A percentile compares a stretch with the other conserved stretches of the same genome.
Evolutionary conservation across 352 stramenopile species (phyloP).

Genomic region (Phytopythium kandeliae): DNA sequence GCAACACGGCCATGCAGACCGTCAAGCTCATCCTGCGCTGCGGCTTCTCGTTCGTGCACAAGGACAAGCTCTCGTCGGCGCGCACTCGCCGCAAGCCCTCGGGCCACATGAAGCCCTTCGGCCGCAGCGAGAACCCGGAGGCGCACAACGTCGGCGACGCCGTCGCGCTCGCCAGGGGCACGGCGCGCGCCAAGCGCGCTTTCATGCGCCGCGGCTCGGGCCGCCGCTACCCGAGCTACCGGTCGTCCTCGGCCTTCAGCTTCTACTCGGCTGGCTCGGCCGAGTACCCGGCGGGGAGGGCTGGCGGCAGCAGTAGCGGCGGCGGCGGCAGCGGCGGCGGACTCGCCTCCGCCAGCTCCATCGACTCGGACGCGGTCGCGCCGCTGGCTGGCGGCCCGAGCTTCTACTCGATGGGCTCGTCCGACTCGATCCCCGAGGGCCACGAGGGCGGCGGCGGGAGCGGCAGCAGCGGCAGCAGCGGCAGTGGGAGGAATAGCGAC

Average conservation of each 20-base stretch:
- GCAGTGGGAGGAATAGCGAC: constrained; percentile 4
- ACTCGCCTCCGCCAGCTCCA: constrained; percentile 5
- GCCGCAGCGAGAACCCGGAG: constrained; percentile 60
- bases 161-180: constrained; percentile 33
- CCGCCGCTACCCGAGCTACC: constrained; percentile 20
- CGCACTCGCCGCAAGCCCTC: constrained; percentile 36
- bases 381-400: background rate
- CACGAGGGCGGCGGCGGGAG: constrained; percentile 1
- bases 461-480: constrained; percentile 2
- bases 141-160: constrained; percentile 47
- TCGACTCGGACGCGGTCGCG: background rate
- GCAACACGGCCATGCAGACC: constrained; percentile 85
- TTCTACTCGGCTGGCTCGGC: constrained; percentile 17
- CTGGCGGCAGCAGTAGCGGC: background rate
- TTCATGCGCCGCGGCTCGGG: constrained; percentile 30
- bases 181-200: constrained; percentile 47
- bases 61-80: constrained; percentile 36
- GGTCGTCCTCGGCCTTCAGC: constrained; percentile 19
- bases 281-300: constrained; percentile 1
- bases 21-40: constrained; percentile 79
- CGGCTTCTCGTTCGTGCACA: constrained; percentile 62
- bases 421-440: constrained; percentile 4
- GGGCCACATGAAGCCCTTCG: constrained; percentile 42
- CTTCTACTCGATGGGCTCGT: constrained; percentile 5
- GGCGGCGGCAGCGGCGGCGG: background rate